Base-by-base conservation (phyloP, 1,284 basidiomycete genomes). In the Heterobasidion parviporum region DNA sequence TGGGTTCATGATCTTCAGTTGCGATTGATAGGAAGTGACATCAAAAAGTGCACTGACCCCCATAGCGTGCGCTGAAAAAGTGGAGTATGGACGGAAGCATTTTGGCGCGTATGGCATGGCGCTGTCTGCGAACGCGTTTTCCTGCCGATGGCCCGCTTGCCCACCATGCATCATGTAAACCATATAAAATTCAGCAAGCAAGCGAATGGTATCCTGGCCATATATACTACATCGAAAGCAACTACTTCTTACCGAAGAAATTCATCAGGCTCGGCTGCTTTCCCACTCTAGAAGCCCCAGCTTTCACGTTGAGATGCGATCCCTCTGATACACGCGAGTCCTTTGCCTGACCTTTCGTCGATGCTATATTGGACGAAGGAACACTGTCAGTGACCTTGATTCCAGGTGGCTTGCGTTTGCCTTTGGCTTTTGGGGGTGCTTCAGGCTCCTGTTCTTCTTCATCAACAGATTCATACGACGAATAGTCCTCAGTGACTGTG, bases 391-490 rank as follows among this genome's bases (percentile, higher is more conserved):
- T 43, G 33, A 62, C 62, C 36, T 57, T 16, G 0, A 60, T 52
- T 5, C 61, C 49, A 18, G 73, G 72, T 2, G 61, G 58, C 54
- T 71, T 74, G 20, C 58, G 50, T 50, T 64, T 64, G 10, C 54
- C 54, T 54, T 60, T 61, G 18, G 44, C 54, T 32, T 64, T 64
- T 6, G 62, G 59, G 6, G 64, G 59, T 56, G 47, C 7, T 20
- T 72, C 74, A 14, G 70, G 62, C 57, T 67, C 71, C 1, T 62
- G 70, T 35, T 75, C 77, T 9, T 80, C 79, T 61, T 85, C 86
- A 20, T 81, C 80, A 1, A 86, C 84, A 6, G 87, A 89, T 68
- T 92, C 88, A 64, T 88, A 91, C 14, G 80, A 81, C 2, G 87
- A 88, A 65, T 88, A 87, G 64, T 91, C 89, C 64, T 88, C 84